Percentiles rank a stretch among this genome's conserved stretches.
Conservation (phyloP, 306 rosid genomes). For the Boehmeria nivea region DNA sequence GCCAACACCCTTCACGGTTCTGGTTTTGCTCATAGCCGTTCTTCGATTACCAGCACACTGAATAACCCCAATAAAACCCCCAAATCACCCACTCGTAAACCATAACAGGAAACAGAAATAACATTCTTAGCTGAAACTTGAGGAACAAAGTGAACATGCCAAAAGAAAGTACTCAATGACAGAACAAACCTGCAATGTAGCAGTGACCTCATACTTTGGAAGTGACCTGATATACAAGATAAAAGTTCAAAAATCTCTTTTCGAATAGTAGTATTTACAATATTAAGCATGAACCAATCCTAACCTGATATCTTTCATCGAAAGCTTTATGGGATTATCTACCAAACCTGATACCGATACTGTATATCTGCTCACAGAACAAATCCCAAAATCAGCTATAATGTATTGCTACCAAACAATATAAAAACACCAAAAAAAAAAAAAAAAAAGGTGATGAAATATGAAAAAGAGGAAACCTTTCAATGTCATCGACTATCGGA, state of each 20-base stretch:
- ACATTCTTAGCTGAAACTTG: not conserved
- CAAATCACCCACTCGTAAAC: slow-evolving; percentile 15
- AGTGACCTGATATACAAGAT: slow-evolving; percentile 54
- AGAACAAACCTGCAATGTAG: slow-evolving; percentile 69
- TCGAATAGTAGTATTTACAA: not conserved
- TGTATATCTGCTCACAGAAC: slow-evolving; percentile 50
- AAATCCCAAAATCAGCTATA: slow-evolving; percentile 11
- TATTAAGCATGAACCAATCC: slow-evolving; percentile 4
- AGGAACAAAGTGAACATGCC: too few species aligned
- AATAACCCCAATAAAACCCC: slow-evolving; percentile 6
- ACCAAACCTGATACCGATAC: slow-evolving; percentile 53
- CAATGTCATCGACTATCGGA: slow-evolving; percentile 58
- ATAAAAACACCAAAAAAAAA: not conserved
- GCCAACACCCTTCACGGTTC: slow-evolving; percentile 79
- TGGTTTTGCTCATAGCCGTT: slow-evolving; percentile 89
- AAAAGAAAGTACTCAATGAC: not conserved
- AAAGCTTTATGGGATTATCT: slow-evolving; percentile 49
- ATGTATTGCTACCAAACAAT: not conserved
- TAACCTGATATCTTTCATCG: slow-evolving; percentile 75
- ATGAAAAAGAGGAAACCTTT: slow-evolving; percentile 56
- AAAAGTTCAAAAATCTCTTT: not conserved
- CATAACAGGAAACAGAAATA: slow-evolving; percentile 3
- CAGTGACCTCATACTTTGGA: slow-evolving; percentile 76
- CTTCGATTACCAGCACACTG: slow-evolving; percentile 98
- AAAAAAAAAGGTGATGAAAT: not conserved